Base-by-base conservation (phyloP, 1,284 basidiomycete genomes). In the Trametes polyzona region DNA sequence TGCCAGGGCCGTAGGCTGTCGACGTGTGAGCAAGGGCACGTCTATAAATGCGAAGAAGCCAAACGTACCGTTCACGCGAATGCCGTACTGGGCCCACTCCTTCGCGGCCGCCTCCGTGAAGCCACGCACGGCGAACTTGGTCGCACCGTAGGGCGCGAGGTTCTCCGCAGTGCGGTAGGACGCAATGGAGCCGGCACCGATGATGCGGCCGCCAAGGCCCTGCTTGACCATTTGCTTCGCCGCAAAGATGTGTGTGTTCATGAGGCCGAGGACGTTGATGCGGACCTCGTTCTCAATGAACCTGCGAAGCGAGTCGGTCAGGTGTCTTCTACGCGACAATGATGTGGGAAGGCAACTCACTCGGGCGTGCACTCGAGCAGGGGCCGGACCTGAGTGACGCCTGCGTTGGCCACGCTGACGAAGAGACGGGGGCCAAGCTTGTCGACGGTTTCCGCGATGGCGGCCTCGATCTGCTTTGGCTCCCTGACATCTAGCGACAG, bases 171-270 rank as follows among this genome's bases (percentile, higher is more conserved):
- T 71, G 30, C 71, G 70, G 61, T 72, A 71, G n/a, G 69, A 70
- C 4, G 70, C 67, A 46, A 72, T 67, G 3, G 70, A 74, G 5
- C 70, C 69, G 16, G 73, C 72, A 52, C 75, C 77, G 36, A 79
- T 67, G 33, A 79, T 72, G 47, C 76, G 67, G 1, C 78, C 76
- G 3, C 78, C 73, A 8, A 59, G 67, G 26, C 74, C 76, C 59
- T 80, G 76, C 58, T 69, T 69, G 36, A 80, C 72, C 77, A 79
- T 80, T 57, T 75, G 74, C 58, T 65, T 61, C 29, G 78, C 79
- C 0, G 76, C 74, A 1, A 71, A 71, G 59, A 71, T 72, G 63
- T 74, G 67, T 14, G 70, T 72, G 65, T 73, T 72, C 67, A 72
- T 72, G 35, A 72, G 61, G 2, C 72, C 72, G 30, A 71, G 70